These are phyloP conservation scores for Truncatella angustata DNA, from an alignment of 2,329 filamentous ascomycete species.

Conservation along the genomic window DNA sequence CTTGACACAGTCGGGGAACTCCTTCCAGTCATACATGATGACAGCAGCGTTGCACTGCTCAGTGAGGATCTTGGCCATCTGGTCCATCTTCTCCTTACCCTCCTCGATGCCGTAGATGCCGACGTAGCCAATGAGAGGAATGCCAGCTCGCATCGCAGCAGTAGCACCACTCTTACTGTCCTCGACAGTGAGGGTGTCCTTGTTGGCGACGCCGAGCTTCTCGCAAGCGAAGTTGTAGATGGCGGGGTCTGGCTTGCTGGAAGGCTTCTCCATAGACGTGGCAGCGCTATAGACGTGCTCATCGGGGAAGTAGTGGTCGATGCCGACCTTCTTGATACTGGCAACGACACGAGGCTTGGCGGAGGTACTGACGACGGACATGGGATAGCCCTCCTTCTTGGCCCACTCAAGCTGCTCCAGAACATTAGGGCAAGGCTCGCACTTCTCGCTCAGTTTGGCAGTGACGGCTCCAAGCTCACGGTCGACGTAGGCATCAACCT, in stretches of 20 bases:
- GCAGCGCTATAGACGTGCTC: conserved; percentile 71
- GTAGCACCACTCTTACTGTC: conserved; percentile 71
- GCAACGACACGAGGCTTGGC: conserved; percentile 68
- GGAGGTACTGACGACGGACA: conserved; percentile 70
- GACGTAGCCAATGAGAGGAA: conserved; percentile 71
- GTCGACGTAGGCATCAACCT: conserved; percentile 64
- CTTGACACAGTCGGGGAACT: conserved; percentile 35
- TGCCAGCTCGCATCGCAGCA: conserved; percentile 66
- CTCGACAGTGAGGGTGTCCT: conserved; percentile 68
- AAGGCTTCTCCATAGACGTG: conserved; percentile 64
- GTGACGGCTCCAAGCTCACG: conserved; percentile 70
- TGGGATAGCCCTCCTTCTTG: conserved; percentile 55
- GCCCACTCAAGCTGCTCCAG: conserved; percentile 60
- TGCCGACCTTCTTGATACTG: conserved; percentile 64
- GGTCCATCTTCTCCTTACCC: conserved; percentile 47
- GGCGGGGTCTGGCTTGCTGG: conserved; percentile 72
- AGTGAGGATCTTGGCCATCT: conserved; percentile 53
- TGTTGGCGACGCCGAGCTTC: conserved; percentile 61
- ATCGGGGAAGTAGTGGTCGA: conserved; percentile 66
- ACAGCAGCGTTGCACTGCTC: conserved; percentile 48
- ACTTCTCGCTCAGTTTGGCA: conserved; percentile 62
- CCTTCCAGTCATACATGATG: conserved; percentile 48
- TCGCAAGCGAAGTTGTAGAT: conserved; percentile 71
- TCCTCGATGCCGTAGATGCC: conserved; percentile 50
- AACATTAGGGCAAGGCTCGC: conserved; percentile 58